These are phyloP conservation scores for Alternaria gaisen DNA, from an alignment of 2,329 filamentous ascomycete species.

Conservation along the genomic window DNA sequence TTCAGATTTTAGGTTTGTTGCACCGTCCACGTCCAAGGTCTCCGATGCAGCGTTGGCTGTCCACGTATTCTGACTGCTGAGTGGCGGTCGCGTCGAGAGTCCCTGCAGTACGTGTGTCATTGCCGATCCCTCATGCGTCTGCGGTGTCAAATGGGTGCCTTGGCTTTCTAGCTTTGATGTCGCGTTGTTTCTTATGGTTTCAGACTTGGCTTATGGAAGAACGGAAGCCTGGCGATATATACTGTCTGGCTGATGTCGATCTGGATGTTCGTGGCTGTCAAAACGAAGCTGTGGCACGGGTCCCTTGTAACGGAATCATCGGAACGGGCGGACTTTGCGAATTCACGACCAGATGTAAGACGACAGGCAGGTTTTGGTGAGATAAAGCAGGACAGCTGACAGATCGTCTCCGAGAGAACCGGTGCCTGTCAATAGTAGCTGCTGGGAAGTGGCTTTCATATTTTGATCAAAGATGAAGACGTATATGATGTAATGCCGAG, in stretches of 20 bases:
- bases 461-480: background rate
- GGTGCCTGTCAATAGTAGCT: background rate
- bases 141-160: slow-evolving; percentile 21
- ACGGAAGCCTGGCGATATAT: slow-evolving; percentile 8
- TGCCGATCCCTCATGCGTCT: slow-evolving; percentile 30
- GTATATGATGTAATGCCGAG: slow-evolving; percentile 13
- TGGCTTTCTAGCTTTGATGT: slow-evolving; percentile 12
- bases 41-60: slow-evolving; percentile 36
- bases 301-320: slow-evolving; percentile 17
- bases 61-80: slow-evolving; percentile 37
- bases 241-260: background rate
- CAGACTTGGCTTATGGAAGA: background rate
- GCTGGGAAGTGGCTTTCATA: background rate
- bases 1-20: slow-evolving; percentile 50
- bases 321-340: slow-evolving; percentile 11
- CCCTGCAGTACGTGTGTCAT: slow-evolving; percentile 42
- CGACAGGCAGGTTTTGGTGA: background rate
- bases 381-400: slow-evolving; percentile 16
- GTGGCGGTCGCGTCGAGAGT: slow-evolving; percentile 30
- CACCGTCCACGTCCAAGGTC: slow-evolving; percentile 53
- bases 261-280: slow-evolving; percentile 10
- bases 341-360: slow-evolving; percentile 8
- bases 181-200: too few species aligned
- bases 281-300: slow-evolving; percentile 22
- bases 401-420: slow-evolving; percentile 18